Conservation (phyloP, 1,139 yeast species). For the Scheffersomyces stambukii region DNA sequence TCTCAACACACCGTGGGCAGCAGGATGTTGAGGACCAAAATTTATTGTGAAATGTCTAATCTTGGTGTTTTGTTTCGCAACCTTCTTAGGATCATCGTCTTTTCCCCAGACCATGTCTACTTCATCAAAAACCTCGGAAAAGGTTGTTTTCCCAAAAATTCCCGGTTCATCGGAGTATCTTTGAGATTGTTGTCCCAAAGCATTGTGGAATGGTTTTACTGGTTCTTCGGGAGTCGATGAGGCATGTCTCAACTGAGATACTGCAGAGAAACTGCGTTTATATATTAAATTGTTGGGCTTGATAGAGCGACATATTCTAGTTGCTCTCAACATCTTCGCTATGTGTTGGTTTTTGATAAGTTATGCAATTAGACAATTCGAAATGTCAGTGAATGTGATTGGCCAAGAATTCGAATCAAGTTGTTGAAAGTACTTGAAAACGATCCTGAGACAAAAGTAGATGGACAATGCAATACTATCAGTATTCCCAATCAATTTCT, state of each 20-base stretch:
- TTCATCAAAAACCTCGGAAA: conserved; percentile 44
- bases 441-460: no score
- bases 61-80: conserved; percentile 48
- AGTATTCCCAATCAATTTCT: no score
- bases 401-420: no score
- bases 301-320: no score
- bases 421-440: no score
- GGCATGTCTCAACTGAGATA: conserved; percentile 3
- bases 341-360: no score
- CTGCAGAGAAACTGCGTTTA: no score
- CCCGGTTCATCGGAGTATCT: conserved; percentile 30
- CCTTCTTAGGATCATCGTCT: conserved; percentile 43
- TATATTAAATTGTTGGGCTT: no score
- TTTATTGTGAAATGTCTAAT: conserved; percentile 85
- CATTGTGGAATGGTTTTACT: conserved; percentile 28
- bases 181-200: no score
- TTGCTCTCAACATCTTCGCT: conserved; percentile 13
- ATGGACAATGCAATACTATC: no score
- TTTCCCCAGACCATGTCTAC: conserved; percentile 46
- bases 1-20: conserved; percentile 91
- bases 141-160: conserved; percentile 32
- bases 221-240: conserved; percentile 14
- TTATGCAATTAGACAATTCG: no score
- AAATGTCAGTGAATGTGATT: no score
- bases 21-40: conserved; percentile 94